phyloP scores from a whole-genome alignment of 352 stramenopile genomes.

The Pythium oligandrum region DNA sequence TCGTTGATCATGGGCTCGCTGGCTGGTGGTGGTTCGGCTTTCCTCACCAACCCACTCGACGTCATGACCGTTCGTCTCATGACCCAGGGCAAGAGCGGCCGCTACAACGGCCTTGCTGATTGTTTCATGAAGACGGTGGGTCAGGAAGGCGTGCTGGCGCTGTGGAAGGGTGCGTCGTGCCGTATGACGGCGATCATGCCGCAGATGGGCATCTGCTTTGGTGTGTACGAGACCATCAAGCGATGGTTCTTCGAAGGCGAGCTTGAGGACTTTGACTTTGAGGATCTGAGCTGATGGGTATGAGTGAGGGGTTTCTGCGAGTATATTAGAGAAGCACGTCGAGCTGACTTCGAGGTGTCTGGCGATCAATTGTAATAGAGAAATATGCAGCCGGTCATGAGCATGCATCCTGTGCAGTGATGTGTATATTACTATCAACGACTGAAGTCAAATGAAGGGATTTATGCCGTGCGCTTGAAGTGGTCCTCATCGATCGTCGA shows the following conservation, averaged over 20 bases:
- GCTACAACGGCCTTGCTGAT: constrained; percentile 55
- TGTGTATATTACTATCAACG: background rate
- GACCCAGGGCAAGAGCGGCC: constrained; percentile 69
- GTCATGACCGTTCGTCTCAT: constrained; percentile 79
- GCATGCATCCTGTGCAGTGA: background rate
- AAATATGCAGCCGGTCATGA: background rate
- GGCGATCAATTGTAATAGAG: background rate
- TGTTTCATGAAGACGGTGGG: constrained; percentile 54
- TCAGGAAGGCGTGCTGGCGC: constrained; percentile 43
- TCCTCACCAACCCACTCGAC: constrained; percentile 80
- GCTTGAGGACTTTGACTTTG: constrained; percentile 61
- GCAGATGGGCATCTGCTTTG: constrained; percentile 78
- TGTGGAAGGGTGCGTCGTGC: constrained; percentile 69
- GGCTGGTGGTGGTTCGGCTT: constrained; percentile 52
- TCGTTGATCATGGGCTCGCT: constrained; percentile 54
- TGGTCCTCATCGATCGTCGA: constrained; percentile 91
- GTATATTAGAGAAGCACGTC: background rate
- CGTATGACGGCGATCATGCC: constrained; percentile 76
- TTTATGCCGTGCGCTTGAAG: constrained; percentile 82
- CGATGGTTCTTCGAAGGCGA: constrained; percentile 60
- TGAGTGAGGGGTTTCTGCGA: background rate
- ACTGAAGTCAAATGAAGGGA: background rate
- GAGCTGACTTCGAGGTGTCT: background rate
- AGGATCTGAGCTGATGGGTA: constrained; percentile 18
- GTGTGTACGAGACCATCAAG: constrained; percentile 85